Conservation (phyloP, 331 rosid genomes). For the Pyrus hybrid region DNA sequence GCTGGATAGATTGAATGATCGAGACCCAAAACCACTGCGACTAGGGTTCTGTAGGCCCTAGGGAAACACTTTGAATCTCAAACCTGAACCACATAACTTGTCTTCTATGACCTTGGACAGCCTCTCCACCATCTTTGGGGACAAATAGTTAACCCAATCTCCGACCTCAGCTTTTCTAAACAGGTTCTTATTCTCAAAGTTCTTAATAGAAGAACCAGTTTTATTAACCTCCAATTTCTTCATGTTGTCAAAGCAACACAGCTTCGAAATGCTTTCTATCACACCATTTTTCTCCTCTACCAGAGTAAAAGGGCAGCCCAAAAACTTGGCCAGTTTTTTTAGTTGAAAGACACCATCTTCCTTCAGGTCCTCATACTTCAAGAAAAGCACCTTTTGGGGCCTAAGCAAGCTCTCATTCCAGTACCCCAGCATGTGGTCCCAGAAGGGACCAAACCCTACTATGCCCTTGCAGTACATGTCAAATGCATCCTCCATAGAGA, state of each 20-base stretch:
- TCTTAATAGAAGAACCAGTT: conserved; percentile 13
- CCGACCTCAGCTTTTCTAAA: conserved; percentile 48
- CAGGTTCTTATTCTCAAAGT: conserved; percentile 28
- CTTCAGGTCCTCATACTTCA: conserved; percentile 47
- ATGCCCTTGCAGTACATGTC: conserved; percentile 36
- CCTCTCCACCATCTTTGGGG: conserved; percentile 34
- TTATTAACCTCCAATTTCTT: conserved; percentile 39
- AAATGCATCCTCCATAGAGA: conserved; percentile 39
- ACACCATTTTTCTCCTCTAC: conserved; percentile 37
- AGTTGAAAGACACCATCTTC: conserved; percentile 12
- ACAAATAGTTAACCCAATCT: conserved; percentile 40
- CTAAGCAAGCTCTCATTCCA: conserved; percentile 45
- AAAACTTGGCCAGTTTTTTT: conserved; percentile 27
- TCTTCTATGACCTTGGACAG: conserved; percentile 29
- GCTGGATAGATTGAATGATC: background rate
- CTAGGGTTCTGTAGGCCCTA: background rate
- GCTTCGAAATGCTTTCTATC: conserved; percentile 18
- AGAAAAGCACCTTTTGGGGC: conserved; percentile 36
- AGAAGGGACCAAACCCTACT: conserved; percentile 41
- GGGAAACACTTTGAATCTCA: conserved; percentile 15
- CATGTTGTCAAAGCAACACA: conserved; percentile 38
- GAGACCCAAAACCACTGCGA: background rate
- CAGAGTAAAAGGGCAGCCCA: conserved; percentile 25
- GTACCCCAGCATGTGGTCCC: conserved; percentile 45
- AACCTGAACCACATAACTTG: conserved; percentile 29